A percentile compares a stretch with the other conserved stretches of the same genome.
Conservation (phyloP, 179 eudicot genomes). For the Vitellaria paradoxa region DNA sequence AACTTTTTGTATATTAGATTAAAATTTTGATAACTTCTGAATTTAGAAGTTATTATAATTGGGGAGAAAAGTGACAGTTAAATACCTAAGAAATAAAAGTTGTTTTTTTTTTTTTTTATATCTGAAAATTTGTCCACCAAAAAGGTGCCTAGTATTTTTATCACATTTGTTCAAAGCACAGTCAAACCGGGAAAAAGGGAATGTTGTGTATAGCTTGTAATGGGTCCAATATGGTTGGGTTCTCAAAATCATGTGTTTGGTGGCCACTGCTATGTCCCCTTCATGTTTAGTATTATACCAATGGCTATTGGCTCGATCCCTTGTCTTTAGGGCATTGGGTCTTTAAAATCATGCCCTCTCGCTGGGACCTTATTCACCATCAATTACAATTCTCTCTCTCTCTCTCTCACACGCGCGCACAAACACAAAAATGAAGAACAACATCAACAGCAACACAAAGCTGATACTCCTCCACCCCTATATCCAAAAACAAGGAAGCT, state of each 20-base stretch:
- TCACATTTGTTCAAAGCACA: no score
- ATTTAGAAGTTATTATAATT: no score
- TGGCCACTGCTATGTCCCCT: background rate
- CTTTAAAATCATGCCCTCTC: constrained; percentile 18
- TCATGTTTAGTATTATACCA: background rate
- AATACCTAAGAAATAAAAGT: no score
- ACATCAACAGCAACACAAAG: constrained; percentile 53
- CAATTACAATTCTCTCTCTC: background rate
- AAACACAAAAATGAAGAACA: constrained; percentile 51
- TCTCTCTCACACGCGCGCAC: constrained; percentile 25
- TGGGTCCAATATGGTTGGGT: constrained; percentile 7
- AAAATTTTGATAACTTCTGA: no score
- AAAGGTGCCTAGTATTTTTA: no score
- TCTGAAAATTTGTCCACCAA: no score
- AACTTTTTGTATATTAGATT: no score
- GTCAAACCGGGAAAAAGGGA: no score
- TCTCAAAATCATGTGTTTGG: background rate
- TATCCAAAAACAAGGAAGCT: constrained; percentile 77
- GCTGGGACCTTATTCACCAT: background rate
- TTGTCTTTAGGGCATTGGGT: background rate
- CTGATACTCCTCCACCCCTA: constrained; percentile 83
- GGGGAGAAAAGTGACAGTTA: no score
- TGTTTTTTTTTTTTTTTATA: no score
- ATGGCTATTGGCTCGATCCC: no score
- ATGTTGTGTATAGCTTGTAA: background rate